These are phyloP conservation scores for Lachancea sp. DNA, from an alignment of 805 yeast species.

Conservation along the genomic window DNA sequence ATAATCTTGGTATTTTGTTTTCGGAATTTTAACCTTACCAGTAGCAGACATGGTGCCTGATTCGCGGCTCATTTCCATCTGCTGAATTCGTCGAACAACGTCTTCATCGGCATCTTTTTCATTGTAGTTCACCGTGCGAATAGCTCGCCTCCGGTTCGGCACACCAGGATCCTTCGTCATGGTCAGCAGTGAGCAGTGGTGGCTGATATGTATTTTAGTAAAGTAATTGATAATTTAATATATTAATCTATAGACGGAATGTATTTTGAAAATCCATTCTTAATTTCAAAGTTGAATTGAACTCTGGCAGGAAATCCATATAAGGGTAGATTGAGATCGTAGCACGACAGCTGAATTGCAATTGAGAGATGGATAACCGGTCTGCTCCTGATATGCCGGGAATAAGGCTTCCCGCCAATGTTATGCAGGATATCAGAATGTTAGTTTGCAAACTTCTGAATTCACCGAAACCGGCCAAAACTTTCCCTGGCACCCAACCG, in stretches of 20 bases:
- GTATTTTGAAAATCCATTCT: no score
- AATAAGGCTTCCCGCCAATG: constrained; percentile 62
- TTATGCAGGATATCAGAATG: constrained; percentile 57
- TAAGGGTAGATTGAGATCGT: no score
- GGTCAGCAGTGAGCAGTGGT: neutral
- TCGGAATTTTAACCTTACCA: constrained; percentile 4
- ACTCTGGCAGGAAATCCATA: no score
- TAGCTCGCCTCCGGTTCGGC: constrained; percentile 16
- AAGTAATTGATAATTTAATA: no score
- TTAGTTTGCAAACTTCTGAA: constrained; percentile 60
- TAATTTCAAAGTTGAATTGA: no score
- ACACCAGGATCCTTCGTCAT: constrained; percentile 1
- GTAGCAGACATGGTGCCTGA: neutral
- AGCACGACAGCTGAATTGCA: no score
- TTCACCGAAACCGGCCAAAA: constrained; percentile 41
- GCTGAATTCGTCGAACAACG: constrained; percentile 18
- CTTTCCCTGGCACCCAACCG: constrained; percentile 93
- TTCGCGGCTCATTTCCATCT: constrained; percentile 13
- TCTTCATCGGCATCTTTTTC: constrained; percentile 27
- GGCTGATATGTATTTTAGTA: no score
- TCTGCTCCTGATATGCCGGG: constrained; percentile 87
- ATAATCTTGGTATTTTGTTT: constrained; percentile 21
- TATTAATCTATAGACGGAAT: no score
- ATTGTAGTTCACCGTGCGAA: constrained; percentile 24
- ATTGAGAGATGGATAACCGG: constrained; percentile 4